A percentile compares a stretch with the other conserved stretches of the same genome.
Conservation (phyloP, 441 rosid genomes). For the Isatis lusitanica region DNA sequence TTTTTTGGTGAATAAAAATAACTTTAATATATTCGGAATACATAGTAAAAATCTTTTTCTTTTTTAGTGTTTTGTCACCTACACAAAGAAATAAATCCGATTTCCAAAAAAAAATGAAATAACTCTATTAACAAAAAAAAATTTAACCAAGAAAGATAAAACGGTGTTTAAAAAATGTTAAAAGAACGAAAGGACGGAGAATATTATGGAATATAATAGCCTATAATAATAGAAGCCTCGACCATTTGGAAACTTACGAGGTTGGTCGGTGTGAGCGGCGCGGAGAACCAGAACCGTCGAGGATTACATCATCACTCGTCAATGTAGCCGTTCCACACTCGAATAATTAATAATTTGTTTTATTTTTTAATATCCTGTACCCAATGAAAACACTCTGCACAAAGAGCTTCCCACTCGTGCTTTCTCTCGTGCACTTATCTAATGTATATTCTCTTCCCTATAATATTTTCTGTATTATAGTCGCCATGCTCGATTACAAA, state of each 20-base stretch:
- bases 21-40: not conserved
- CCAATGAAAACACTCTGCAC: constrained; percentile 36
- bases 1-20: no score
- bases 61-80: not conserved
- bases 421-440: constrained; percentile 10
- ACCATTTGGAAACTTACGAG: constrained; percentile 35
- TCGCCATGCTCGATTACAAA: not conserved
- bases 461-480: not conserved
- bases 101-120: not conserved
- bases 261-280: constrained; percentile 37
- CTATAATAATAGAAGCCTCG: not conserved
- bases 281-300: constrained; percentile 33
- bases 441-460: not conserved
- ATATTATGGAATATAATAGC: not conserved
- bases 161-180: not conserved
- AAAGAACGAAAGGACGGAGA: constrained; percentile 18
- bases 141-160: not conserved
- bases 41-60: not conserved
- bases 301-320: constrained; percentile 23
- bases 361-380: not conserved
- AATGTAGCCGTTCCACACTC: constrained; percentile 8
- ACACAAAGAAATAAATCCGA: not conserved
- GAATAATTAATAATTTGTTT: not conserved
- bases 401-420: constrained; percentile 32
- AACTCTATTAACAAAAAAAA: not conserved